Evolutionary conservation across 495 filamentous ascomycete genomes (phyloP).

Genomic region (Parachaetomium inaequale): DNA sequence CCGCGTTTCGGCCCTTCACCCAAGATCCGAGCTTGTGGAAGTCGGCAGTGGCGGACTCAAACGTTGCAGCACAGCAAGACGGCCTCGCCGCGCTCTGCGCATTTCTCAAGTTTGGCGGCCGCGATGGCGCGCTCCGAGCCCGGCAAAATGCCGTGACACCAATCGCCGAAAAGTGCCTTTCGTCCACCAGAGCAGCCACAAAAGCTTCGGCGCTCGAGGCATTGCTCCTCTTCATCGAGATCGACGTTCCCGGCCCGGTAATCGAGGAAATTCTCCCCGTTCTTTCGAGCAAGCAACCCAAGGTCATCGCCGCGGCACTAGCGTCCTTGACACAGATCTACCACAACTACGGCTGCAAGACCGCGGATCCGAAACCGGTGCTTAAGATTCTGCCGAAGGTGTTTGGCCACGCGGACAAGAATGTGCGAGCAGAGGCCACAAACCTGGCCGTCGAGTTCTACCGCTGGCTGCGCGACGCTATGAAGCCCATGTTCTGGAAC

Average conservation of each 20-base stretch:
- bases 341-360: conserved; percentile 91
- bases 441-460: conserved; percentile 92
- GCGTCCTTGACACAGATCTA: conserved; percentile 76
- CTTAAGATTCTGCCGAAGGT: conserved; percentile 86
- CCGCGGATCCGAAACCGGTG: conserved; percentile 94
- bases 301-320: conserved; percentile 83
- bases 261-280: conserved; percentile 87
- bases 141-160: conserved; percentile 67
- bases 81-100: conserved; percentile 81
- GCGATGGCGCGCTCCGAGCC: conserved; percentile 74
- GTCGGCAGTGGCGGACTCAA: conserved; percentile 87
- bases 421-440: conserved; percentile 91
- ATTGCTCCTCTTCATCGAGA: conserved; percentile 80
- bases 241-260: conserved; percentile 80
- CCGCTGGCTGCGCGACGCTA: conserved; percentile 93
- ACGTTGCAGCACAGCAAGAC: conserved; percentile 95
- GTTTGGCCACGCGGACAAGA: conserved; percentile 97
- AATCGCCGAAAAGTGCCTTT: conserved; percentile 88
- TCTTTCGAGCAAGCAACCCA: conserved; percentile 88
- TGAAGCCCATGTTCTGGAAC: conserved; percentile 96
- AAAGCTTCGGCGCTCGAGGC: conserved; percentile 87
- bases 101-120: conserved; percentile 83
- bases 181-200: conserved; percentile 78
- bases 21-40: conserved; percentile 88
- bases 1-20: conserved; percentile 79